Conservation (phyloP, 768 basidiomycete genomes). For the Suillus hirtellus region DNA sequence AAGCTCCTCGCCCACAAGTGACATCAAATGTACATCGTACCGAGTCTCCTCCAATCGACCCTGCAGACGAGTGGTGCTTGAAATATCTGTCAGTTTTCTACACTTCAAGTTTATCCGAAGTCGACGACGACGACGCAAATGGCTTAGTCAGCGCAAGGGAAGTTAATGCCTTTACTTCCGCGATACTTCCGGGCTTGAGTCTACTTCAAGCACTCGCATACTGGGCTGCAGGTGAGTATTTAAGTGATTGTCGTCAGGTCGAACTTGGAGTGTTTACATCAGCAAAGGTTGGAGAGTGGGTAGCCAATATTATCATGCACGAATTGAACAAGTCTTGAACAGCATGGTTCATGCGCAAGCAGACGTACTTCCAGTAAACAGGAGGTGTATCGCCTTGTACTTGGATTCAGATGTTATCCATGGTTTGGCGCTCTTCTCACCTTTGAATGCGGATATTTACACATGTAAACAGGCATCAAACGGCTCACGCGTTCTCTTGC, state of each 20-base stretch:
- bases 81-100: no score
- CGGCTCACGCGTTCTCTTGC: background rate
- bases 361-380: slow-evolving; percentile 22
- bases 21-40: no score
- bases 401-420: slow-evolving; percentile 14
- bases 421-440: background rate
- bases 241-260: slow-evolving; percentile 17
- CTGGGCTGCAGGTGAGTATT: slow-evolving; percentile 34
- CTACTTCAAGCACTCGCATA: slow-evolving; percentile 33
- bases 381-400: slow-evolving; percentile 26
- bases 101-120: no score
- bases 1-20: no score
- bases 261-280: slow-evolving; percentile 20
- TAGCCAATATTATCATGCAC: slow-evolving; percentile 13
- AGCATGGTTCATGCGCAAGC: slow-evolving; percentile 23
- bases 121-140: no score
- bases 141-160: slow-evolving; percentile 38
- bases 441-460: background rate
- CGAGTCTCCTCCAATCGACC: no score
- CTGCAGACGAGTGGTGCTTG: no score
- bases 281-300: background rate
- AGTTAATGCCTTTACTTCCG: slow-evolving; percentile 32
- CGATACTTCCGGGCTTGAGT: slow-evolving; percentile 34
- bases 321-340: slow-evolving; percentile 20
- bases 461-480: background rate